These are phyloP conservation scores for Glarea lozoyensis DNA, from an alignment of 495 filamentous ascomycete genomes.

Conservation along the genomic window DNA sequence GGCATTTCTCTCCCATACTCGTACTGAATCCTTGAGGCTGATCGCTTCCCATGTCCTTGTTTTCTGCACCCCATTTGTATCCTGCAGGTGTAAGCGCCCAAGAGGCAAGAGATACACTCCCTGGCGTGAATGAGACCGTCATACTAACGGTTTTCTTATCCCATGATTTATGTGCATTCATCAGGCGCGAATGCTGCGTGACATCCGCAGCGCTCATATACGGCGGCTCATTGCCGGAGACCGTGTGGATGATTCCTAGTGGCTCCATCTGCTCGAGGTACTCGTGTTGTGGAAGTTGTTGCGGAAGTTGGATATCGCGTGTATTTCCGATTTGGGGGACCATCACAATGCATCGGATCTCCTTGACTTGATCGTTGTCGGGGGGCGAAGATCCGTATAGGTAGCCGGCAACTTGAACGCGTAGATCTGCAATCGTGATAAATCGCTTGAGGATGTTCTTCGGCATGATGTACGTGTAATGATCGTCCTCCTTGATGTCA, in stretches of 20 bases:
- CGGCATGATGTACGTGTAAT: slow-evolving; percentile 94
- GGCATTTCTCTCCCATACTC: slow-evolving; percentile 89
- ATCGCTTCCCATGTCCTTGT: slow-evolving; percentile 84
- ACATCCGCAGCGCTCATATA: slow-evolving; percentile 96
- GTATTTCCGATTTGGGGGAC: slow-evolving; percentile 92
- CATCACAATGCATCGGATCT: slow-evolving; percentile 94
- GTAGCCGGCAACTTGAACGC: slow-evolving; percentile 92
- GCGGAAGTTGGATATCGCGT: slow-evolving; percentile 82
- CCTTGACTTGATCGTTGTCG: slow-evolving; percentile 95
- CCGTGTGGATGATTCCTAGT: slow-evolving; percentile 90
- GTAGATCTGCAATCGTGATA: slow-evolving; percentile 95
- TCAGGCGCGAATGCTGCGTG: slow-evolving; percentile 82
- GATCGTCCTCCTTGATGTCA: slow-evolving; percentile 69
- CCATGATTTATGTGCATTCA: slow-evolving; percentile 75
- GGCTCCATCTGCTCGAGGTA: slow-evolving; percentile 83
- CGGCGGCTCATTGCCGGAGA: slow-evolving; percentile 85
- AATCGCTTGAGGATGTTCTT: slow-evolving; percentile 98
- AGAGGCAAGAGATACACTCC: slow-evolving; percentile 87
- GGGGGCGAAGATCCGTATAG: slow-evolving; percentile 88
- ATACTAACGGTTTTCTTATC: slow-evolving; percentile 94
- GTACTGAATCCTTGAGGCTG: slow-evolving; percentile 91
- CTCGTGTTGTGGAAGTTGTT: slow-evolving; percentile 89
- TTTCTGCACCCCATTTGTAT: slow-evolving; percentile 96
- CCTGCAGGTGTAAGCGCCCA: slow-evolving; percentile 87
- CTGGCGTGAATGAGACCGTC: slow-evolving; percentile 97